Evolutionary conservation across 805 yeast species (phyloP).

Genomic region (Candida ortonii): DNA sequence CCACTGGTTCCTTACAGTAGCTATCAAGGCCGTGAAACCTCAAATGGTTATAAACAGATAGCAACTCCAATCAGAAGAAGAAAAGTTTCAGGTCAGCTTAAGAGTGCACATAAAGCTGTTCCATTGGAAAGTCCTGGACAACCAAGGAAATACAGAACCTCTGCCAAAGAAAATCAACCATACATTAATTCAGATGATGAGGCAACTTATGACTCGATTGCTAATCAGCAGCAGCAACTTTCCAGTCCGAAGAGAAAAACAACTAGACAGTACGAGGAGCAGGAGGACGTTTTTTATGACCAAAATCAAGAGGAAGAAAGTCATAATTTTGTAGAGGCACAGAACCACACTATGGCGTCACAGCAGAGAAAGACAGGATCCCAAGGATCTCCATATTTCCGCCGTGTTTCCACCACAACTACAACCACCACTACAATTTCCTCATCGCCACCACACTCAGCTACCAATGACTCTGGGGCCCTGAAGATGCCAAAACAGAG

Average conservation of each 20-base stretch:
- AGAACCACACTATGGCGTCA: constrained; percentile 20
- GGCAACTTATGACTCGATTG: constrained; percentile 25
- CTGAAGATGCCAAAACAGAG: constrained; percentile 31
- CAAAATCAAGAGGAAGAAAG: constrained; percentile 12
- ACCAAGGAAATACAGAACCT: constrained; percentile 68
- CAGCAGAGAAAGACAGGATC: constrained; percentile 17
- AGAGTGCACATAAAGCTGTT: constrained; percentile 68
- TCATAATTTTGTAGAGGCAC: constrained; percentile 15
- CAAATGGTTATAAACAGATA: constrained; percentile 39
- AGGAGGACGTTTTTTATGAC: constrained; percentile 33
- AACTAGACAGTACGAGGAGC: constrained; percentile 17
- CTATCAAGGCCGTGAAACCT: constrained; percentile 48
- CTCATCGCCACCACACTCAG: constrained; percentile 29
- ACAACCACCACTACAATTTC: constrained; percentile 43
- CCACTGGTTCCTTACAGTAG: constrained; percentile 63
- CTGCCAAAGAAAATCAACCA: constrained; percentile 30
- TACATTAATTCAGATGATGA: constrained; percentile 37
- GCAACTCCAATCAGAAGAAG: constrained; percentile 75
- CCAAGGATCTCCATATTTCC: constrained; percentile 37
- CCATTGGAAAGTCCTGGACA: constrained; percentile 96
- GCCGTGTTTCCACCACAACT: constrained; percentile 49
- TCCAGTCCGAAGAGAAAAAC: constrained; percentile 25
- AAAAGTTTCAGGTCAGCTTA: constrained; percentile 64
- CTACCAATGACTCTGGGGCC: constrained; percentile 14
- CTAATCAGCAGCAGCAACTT: constrained; percentile 19